A percentile compares a stretch with the other conserved stretches of the same genome.
phyloP scores from a whole-genome alignment of 257 asterid species.

The Knoxia roxburghii region DNA sequence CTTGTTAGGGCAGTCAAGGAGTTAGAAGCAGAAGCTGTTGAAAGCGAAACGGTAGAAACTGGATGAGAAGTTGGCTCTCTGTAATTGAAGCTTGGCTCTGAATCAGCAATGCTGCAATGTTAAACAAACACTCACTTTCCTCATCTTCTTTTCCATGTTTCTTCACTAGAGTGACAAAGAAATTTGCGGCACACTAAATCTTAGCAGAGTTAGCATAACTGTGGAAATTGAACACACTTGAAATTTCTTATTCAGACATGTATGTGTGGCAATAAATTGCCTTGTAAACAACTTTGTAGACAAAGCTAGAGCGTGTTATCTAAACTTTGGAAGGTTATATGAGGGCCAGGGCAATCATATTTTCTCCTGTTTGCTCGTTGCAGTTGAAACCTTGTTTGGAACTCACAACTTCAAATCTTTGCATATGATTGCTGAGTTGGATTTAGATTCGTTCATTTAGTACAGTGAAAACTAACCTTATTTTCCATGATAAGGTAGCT shows the following conservation, averaged over 20 bases:
- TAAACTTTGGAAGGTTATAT: neutral
- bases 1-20: slow-evolving; percentile 78
- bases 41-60: slow-evolving; percentile 16
- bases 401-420: neutral
- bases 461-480: too few species aligned
- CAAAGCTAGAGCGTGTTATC: neutral
- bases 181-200: neutral
- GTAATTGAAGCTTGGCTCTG: neutral
- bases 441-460: neutral
- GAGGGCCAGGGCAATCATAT: too few species aligned
- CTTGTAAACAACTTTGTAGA: neutral
- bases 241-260: neutral
- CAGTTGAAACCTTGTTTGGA: neutral
- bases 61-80: slow-evolving; percentile 15
- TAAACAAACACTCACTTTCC: neutral
- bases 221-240: neutral
- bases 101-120: neutral
- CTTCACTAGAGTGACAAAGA: neutral
- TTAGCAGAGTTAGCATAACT: neutral
- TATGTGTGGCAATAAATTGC: neutral
- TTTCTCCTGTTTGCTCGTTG: too few species aligned
- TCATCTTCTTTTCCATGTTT: neutral
- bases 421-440: neutral
- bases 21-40: slow-evolving; percentile 45
- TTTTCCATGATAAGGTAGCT: too few species aligned